Evolutionary conservation across 441 rosid species (phyloP), one percentile per base, ranked within the genome.

Genomic region (Bocquillonia castaneifolia): DNA sequence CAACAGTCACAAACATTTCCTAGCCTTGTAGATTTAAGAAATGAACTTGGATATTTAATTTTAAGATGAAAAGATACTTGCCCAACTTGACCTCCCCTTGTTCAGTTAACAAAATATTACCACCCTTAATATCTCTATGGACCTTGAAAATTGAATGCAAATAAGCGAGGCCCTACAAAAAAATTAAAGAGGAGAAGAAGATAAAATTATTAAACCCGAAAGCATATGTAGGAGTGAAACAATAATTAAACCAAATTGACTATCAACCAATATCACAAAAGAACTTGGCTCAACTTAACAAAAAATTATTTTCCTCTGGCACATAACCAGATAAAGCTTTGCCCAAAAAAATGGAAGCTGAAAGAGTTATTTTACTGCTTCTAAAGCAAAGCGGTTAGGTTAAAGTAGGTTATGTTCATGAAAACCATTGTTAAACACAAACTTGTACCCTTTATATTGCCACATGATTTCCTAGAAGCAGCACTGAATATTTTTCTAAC

Each of bases 21-120:
- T n/a, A n/a, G n/a, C n/a, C n/a, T n/a, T n/a, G n/a, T n/a, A n/a
- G n/a, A n/a, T n/a, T n/a, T n/a, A n/a, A n/a, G n/a, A n/a, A n/a
- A n/a, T n/a, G n/a, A n/a, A n/a, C n/a, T n/a, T n/a, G n/a, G n/a
- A n/a, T n/a, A 39, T 18, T 34, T 37, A 15, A n/a, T 8, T 44
- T 28, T 31, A 29, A 36, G 58, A 68, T 40, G 59, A 78, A 69
- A 60, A 37, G 52, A 17, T 76, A 83, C 99, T 85, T 76, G 91
- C 99, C 99, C 82, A 94, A 79, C 77, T 94, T 94, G 82, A 94
- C 98, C 77, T 94, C 99, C 78, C 98, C 99, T 82, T 94, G 98
- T 68, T 94, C 98, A 14, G 99, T 92, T 80, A 94, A 84, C 84
- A 94, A 86, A 82, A 94, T 88, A 84, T 94, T 94, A 71, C 99